Evolutionary conservation across 768 basidiomycete genomes (phyloP), one percentile per base, ranked within the genome.

Genomic region (Boletellus emodensis): DNA sequence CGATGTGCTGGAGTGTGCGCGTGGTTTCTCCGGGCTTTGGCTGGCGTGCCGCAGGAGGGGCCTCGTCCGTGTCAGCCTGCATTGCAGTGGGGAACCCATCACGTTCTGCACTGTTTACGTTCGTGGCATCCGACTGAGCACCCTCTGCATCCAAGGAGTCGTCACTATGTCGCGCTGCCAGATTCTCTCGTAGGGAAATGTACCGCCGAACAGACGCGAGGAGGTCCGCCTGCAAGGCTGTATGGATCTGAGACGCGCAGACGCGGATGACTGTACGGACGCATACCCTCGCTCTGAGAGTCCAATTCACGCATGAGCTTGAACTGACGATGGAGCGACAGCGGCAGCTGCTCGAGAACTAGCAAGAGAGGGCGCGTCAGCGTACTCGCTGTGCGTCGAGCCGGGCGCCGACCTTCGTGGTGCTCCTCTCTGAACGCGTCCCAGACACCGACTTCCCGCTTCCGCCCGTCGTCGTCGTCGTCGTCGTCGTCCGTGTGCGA

Each of bases 281-380:
- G 57, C 74, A 39, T 44, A 87, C 88, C 70, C 37, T 75, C 68
- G 33, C 77, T 73, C 63, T 87, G 82, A 48, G 81, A 73, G 57
- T 92, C 90, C 33, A 90, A 71, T 63, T 93, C 89, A 7, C 75
- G 72, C 66, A 90, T 77, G 28, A 93, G 71, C 28, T 77, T 75
- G 60, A 83, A 83, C 46, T 85, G 83, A 39, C 90, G 75, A 51
- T 85, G 83, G 18, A 92, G 64, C 24, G 85, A 83, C 47, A 90
- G 69, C 1, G 90, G 90, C 8, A 93, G 68, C 62, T 90, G 87
- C 52, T 90, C 87, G 45, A 91, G 75, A 42, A 84, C 90, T 93
- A 45, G 38, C 5, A 9, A 30, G 22, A 7, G 7, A 38, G 1
- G 12, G n/a, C 10, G 9, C 22, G 18, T 48, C 15, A 7, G 43